phyloP scores from a whole-genome alignment of 495 filamentous ascomycete genomes.

The Stereocaulon alpinum region DNA sequence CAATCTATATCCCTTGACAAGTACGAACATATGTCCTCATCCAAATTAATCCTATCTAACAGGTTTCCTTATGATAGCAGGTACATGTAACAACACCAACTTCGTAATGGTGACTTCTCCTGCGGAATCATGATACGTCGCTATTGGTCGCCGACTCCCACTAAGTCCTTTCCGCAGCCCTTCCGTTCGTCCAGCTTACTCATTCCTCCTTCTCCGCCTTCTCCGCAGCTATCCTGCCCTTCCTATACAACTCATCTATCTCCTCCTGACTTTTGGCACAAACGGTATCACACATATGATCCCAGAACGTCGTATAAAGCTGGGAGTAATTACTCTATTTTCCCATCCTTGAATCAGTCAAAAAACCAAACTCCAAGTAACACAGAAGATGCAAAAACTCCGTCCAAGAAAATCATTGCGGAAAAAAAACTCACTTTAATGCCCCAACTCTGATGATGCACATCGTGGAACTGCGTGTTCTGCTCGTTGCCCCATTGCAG shows the following conservation, averaged over 20 bases:
- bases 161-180: no score
- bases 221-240: conserved; percentile 34
- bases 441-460: conserved; percentile 98
- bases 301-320: conserved; percentile 45
- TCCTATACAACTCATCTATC: conserved; percentile 37
- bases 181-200: no score
- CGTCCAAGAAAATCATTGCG: no score
- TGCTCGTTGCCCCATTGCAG: conserved; percentile 83
- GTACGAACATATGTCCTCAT: no score
- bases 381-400: background rate
- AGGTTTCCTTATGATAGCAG: no score
- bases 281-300: conserved; percentile 35
- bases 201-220: conserved; percentile 13
- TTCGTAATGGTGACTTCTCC: no score
- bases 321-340: conserved; percentile 42
- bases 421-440: conserved; percentile 63
- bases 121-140: no score
- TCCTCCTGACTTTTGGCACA: conserved; percentile 30
- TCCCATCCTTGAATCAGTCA: background rate
- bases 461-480: conserved; percentile 91
- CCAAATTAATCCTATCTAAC: no score
- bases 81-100: no score
- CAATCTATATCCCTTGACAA: no score
- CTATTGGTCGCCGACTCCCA: no score
- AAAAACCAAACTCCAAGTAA: background rate